These are phyloP conservation scores for Colletotrichum sp. DNA, from an alignment of 2,329 filamentous ascomycete genomes.

Conservation along the genomic window DNA sequence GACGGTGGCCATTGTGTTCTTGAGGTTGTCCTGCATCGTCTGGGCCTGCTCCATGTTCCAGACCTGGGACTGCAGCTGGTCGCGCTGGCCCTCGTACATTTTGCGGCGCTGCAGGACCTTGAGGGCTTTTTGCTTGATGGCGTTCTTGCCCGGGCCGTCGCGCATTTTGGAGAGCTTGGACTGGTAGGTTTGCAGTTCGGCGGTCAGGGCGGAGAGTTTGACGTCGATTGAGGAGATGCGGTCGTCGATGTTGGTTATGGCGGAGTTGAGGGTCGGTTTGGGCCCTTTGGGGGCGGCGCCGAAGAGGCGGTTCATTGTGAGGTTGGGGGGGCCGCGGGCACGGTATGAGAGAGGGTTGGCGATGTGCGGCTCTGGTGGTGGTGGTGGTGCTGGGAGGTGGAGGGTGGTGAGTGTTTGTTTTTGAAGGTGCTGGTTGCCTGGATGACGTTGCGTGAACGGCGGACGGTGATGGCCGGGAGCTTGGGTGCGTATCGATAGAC, in stretches of 20 bases:
- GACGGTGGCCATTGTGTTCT: constrained; percentile 98
- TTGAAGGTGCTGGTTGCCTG: neutral
- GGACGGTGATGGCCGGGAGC: neutral
- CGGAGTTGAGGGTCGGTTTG: constrained; percentile 85
- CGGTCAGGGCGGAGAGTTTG: constrained; percentile 90
- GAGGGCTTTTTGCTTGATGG: constrained; percentile 91
- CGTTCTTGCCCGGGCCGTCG: constrained; percentile 91
- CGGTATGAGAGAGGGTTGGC: neutral
- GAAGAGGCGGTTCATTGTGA: constrained; percentile 90
- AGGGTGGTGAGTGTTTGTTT: neutral
- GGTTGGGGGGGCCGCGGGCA: neutral
- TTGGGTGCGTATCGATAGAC: constrained; percentile 11
- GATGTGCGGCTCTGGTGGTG: neutral
- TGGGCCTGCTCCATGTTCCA: constrained; percentile 99
- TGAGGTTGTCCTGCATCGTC: constrained; percentile 98
- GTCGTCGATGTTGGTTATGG: constrained; percentile 85
- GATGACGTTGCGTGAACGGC: constrained; percentile 1
- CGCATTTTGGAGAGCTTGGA: constrained; percentile 89
- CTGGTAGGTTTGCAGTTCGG: constrained; percentile 88
- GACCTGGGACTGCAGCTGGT: constrained; percentile 90
- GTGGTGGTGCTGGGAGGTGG: neutral
- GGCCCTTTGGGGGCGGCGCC: constrained; percentile 85
- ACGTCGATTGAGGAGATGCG: constrained; percentile 90
- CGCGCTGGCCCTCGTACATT: constrained; percentile 91
- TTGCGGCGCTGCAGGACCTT: constrained; percentile 94